These are phyloP conservation scores for Penicillium parvum DNA, from an alignment of 495 filamentous ascomycete species.

Conservation along the genomic window DNA sequence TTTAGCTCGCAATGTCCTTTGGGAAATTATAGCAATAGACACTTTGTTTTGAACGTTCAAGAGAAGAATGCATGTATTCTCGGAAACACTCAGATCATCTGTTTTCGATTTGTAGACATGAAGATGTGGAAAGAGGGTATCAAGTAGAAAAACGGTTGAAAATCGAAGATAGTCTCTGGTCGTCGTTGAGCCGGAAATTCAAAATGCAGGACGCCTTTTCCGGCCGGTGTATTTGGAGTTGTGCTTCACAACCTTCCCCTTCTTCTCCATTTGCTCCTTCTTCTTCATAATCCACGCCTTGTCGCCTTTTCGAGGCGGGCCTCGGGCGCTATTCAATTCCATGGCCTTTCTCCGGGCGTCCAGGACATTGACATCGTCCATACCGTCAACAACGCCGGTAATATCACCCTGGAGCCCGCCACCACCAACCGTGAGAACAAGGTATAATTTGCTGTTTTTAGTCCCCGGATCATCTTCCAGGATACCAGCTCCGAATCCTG, in stretches of 20 bases:
- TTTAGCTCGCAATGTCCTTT: conserved; percentile 25
- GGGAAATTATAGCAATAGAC: conserved; percentile 29
- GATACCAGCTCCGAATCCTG: conserved; percentile 92
- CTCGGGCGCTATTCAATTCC: conserved; percentile 43
- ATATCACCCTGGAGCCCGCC: conserved; percentile 75
- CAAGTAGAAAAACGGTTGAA: not conserved
- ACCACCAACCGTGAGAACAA: conserved; percentile 90
- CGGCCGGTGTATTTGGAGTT: conserved; percentile 90
- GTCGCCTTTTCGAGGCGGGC: conserved; percentile 63
- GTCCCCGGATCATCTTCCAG: conserved; percentile 93
- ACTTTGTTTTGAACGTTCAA: conserved; percentile 12
- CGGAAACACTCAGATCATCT: too few relatives aligned
- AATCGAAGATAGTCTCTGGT: conserved; percentile 8
- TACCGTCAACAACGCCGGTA: conserved; percentile 74
- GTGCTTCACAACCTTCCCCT: conserved; percentile 89
- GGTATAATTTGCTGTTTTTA: conserved; percentile 88
- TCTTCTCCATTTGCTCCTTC: conserved; percentile 91
- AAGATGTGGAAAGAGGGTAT: conserved; percentile 3
- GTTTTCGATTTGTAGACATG: not conserved
- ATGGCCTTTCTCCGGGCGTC: conserved; percentile 60
- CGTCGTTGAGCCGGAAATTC: too few relatives aligned
- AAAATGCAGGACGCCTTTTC: conserved; percentile 64
- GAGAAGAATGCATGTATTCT: too few relatives aligned
- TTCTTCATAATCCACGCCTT: conserved; percentile 90
- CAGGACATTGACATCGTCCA: conserved; percentile 80